Evolutionary conservation across 192 early-diverging fungal species (phyloP).

Genomic region (Pilaira anomala): DNA sequence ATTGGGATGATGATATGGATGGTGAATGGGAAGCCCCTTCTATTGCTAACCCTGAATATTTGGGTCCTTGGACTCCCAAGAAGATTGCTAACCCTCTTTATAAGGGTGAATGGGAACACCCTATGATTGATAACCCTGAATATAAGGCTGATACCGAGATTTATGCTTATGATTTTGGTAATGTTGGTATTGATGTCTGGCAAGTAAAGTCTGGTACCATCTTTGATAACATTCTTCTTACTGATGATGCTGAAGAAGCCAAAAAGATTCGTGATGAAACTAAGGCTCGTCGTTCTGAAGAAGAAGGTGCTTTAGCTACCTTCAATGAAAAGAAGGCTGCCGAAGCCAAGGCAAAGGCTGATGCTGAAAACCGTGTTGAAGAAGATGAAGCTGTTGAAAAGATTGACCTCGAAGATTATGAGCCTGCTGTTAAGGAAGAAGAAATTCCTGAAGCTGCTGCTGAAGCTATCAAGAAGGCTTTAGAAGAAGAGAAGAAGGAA

Average conservation of each 20-base stretch:
- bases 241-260: slow-evolving; percentile 76
- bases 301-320: slow-evolving; percentile 64
- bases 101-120: slow-evolving; percentile 90
- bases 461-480: background rate
- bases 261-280: slow-evolving; percentile 69
- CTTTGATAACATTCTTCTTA: slow-evolving; percentile 94
- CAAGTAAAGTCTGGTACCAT: slow-evolving; percentile 89
- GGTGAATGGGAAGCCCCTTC: slow-evolving; percentile 93
- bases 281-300: slow-evolving; percentile 60
- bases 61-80: slow-evolving; percentile 80
- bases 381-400: slow-evolving; percentile 12
- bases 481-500: background rate
- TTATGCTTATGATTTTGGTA: slow-evolving; percentile 83
- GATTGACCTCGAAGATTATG: slow-evolving; percentile 3
- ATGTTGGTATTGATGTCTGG: slow-evolving; percentile 94
- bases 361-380: slow-evolving; percentile 29
- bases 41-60: slow-evolving; percentile 84
- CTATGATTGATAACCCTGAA: slow-evolving; percentile 87
- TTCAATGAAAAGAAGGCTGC: slow-evolving; percentile 39
- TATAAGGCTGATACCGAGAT: slow-evolving; percentile 84
- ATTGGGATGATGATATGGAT: slow-evolving; percentile 95
- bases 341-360: slow-evolving; percentile 29
- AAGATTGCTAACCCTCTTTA: slow-evolving; percentile 88
- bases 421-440: slow-evolving; percentile 8
- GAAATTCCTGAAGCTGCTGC: background rate